Conservation (phyloP, 2,329 filamentous ascomycete species). For the Fusarium tricinctum region DNA sequence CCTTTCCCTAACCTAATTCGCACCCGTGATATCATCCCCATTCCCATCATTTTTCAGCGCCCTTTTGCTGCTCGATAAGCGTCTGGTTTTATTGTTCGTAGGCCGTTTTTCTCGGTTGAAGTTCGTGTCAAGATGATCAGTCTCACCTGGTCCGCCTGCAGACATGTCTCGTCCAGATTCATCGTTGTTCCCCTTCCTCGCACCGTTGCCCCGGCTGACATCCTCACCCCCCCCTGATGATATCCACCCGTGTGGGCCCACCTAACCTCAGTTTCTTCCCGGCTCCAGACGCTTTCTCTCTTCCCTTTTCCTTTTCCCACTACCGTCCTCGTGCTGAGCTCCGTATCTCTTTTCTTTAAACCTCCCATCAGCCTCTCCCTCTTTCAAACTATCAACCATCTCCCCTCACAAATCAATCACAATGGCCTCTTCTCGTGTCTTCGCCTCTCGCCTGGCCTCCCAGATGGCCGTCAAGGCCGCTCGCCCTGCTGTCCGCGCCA, state of each 20-base stretch:
- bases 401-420: constrained; percentile 67
- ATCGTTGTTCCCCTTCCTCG: constrained; percentile 47
- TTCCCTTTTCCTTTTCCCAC: constrained; percentile 59
- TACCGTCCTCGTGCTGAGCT: constrained; percentile 53
- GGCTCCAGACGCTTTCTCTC: constrained; percentile 57
- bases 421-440: constrained; percentile 86
- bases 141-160: constrained; percentile 44
- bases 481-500: constrained; percentile 78
- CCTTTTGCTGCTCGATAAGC: constrained; percentile 21
- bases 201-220: constrained; percentile 56
- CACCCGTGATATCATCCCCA: constrained; percentile 43
- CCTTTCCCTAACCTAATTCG: constrained; percentile 46
- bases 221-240: constrained; percentile 52
- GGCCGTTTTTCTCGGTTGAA: constrained; percentile 10
- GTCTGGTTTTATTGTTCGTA: constrained; percentile 12
- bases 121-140: constrained; percentile 27
- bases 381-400: constrained; percentile 51
- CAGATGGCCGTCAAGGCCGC: constrained; percentile 83
- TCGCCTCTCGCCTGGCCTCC: constrained; percentile 82
- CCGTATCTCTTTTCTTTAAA: constrained; percentile 55
- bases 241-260: constrained; percentile 54
- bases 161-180: constrained; percentile 52
- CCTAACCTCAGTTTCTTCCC: constrained; percentile 55
- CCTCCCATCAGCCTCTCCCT: constrained; percentile 52
- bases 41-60: constrained; percentile 27